Evolutionary conservation across 768 basidiomycete species (phyloP).

Genomic region (Cubamyces sp.): DNA sequence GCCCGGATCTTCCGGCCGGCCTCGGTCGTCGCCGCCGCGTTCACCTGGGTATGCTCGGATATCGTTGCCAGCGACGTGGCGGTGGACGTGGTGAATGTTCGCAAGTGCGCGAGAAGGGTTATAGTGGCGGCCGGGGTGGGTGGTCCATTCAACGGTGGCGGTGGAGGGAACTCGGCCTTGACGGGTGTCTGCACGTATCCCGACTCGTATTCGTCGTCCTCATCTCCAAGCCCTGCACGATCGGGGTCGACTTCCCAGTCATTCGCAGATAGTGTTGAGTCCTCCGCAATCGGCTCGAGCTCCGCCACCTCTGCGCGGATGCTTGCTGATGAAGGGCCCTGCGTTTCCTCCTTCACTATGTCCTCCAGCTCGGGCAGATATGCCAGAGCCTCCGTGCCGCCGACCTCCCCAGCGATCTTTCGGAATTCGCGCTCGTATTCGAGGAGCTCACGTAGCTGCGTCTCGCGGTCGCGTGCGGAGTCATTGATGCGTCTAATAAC

Average conservation of each 20-base stretch:
- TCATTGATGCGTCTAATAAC: slow-evolving; percentile 80
- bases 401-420: slow-evolving; percentile 76
- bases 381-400: slow-evolving; percentile 73
- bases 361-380: slow-evolving; percentile 67
- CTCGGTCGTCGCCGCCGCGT: slow-evolving; percentile 82
- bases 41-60: slow-evolving; percentile 88
- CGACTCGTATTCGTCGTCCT: slow-evolving; percentile 49
- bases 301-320: slow-evolving; percentile 12
- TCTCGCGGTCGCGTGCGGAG: slow-evolving; percentile 74
- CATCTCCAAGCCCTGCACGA: slow-evolving; percentile 48
- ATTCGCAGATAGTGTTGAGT: slow-evolving; percentile 30
- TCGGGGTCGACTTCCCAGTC: slow-evolving; percentile 61
- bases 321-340: slow-evolving; percentile 30
- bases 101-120: slow-evolving; percentile 70
- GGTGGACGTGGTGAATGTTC: slow-evolving; percentile 74
- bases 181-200: slow-evolving; percentile 48
- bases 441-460: slow-evolving; percentile 76
- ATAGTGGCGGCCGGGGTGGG: slow-evolving; percentile 63
- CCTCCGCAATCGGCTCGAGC: slow-evolving; percentile 38
- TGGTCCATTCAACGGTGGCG: slow-evolving; percentile 52
- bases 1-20: slow-evolving; percentile 86
- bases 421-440: slow-evolving; percentile 82
- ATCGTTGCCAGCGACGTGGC: slow-evolving; percentile 75
- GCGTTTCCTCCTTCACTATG: slow-evolving; percentile 44
- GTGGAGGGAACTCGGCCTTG: slow-evolving; percentile 60